Base-by-base conservation (phyloP, 176 grass and related monocot genomes). In the Elymus sibiricus region DNA sequence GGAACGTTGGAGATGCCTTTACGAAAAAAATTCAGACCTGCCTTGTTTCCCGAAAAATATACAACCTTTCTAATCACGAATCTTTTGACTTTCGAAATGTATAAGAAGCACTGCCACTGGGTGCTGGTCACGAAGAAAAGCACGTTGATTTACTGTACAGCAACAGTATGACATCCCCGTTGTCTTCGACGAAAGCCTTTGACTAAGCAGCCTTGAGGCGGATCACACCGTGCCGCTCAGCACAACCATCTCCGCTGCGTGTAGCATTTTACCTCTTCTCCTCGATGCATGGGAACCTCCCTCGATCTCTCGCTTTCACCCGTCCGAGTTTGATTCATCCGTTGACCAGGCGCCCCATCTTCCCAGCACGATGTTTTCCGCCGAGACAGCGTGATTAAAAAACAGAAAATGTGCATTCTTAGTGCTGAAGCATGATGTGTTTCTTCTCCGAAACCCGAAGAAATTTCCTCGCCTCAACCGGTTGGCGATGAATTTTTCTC, bases 331-430 rank as follows among this genome's bases (percentile, higher is more conserved):
- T 78, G 86, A 10, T 49, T 88, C 39, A 4, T 79, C 78, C 64
- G 17, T 31, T 9, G 16, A 56, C 9, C 16, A 25, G 59, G 19
- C 28, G 12, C 13, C 22, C 40, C 1, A 53, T 76, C 72, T 75
- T 75, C 26, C 72, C 26, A 29, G 72, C 35, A 11, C 56, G 28
- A 83, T 12, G 22, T 22, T 79, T 79, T 32, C 66, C 29, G 31
- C 24, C 24, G 78, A 73, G 75, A 26, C 31, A 60, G n/a, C 7
- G 39, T 12, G 22, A 64, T 25, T n/a, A 64, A 49, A 49, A 16
- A 16, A 16, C 44, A 6, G 75, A 84, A 73, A 79, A 31, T 9
- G 22, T 47, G 27, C 29, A 5, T 39, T 79, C 87, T 89, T 89
- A 72, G 56, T 56, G 66, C 31, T 31, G 75, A 89, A 89, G 81